Conservation (phyloP, 2,329 filamentous ascomycete genomes). For the Colletotrichum filicis region DNA sequence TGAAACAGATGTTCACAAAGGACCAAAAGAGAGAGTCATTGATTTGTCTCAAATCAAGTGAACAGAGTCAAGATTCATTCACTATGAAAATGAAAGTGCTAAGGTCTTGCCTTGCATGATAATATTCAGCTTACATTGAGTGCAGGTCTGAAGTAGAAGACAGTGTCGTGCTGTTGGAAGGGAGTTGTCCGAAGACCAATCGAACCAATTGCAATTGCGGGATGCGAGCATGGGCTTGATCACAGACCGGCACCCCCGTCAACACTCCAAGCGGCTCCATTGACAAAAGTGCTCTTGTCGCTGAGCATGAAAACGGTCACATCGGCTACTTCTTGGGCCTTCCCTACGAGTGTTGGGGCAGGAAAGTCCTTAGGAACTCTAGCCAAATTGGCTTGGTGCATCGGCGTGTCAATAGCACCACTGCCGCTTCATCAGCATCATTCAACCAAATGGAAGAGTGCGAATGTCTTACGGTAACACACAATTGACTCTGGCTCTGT, state of each 20-base stretch:
- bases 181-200: no score
- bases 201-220: neutral
- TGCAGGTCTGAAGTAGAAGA: no score
- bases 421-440: neutral
- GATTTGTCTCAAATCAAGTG: no score
- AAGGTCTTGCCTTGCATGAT: no score
- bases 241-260: slow-evolving; percentile 18
- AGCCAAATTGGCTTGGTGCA: slow-evolving; percentile 25
- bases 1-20: neutral
- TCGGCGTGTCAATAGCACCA: slow-evolving; percentile 26
- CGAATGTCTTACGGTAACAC: slow-evolving; percentile 7
- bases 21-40: neutral
- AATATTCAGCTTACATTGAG: no score
- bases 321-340: slow-evolving; percentile 17
- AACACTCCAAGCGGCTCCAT: slow-evolving; percentile 25
- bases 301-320: slow-evolving; percentile 24
- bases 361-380: slow-evolving; percentile 14
- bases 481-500: slow-evolving; percentile 28
- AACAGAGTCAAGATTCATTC: no score
- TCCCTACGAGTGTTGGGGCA: slow-evolving; percentile 17
- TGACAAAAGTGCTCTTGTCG: slow-evolving; percentile 18
- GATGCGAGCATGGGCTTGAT: neutral
- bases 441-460: neutral
- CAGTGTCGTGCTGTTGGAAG: no score
- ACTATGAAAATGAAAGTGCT: no score